Base-by-base conservation (phyloP, 371 early-diverging fungal genomes). In the Mucor indicus region DNA sequence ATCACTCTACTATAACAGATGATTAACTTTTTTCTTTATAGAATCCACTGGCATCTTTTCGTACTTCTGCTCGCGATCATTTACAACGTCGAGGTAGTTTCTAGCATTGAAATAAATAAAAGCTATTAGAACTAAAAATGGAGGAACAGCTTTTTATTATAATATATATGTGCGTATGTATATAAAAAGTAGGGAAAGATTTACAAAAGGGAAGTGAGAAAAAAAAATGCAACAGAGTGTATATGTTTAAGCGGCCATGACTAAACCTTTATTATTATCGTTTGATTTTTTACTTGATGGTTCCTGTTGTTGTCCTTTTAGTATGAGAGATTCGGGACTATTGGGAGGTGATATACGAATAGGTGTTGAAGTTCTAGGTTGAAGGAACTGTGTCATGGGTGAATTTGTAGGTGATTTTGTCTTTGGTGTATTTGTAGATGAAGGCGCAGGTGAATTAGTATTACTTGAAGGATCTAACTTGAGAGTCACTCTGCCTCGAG, bases 401-500 rank as follows among this genome's bases (percentile, higher is more conserved):
- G 59, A 59, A 27, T 39, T 44, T 21, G 33, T 40, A 9, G 60
- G 54, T 10, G 49, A 44, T 5, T 27, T 39, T 11, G 35, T 33
- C 8, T 6, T 8, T 29, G 6, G 6, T 29, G 30, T 12, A 29
- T 29, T 29, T 44, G 33, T 48, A 32, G 29, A 37, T 29, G 38
- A 38, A 15, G 33, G 32, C 1, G 45, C n/a, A 17, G 19, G 9
- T 3, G 21, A 17, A 33, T 33, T 47, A 21, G 40, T 41, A 24
- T 30, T 48, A 31, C 17, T 41, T 13, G 62, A 42, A 22, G 55
- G 51, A 27, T 76, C 74, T 3, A 67, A 22, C 42, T 73, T 72
- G 43, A 79, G 49, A 16, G 76, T 69, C 44, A 84, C 60, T 44
- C 81, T 63, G 11, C 81, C 78, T 37, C 79, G 73, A 47, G 81